phyloP scores from a whole-genome alignment of 2,329 filamentous ascomycete genomes.

The Cladophialophora immunda region DNA sequence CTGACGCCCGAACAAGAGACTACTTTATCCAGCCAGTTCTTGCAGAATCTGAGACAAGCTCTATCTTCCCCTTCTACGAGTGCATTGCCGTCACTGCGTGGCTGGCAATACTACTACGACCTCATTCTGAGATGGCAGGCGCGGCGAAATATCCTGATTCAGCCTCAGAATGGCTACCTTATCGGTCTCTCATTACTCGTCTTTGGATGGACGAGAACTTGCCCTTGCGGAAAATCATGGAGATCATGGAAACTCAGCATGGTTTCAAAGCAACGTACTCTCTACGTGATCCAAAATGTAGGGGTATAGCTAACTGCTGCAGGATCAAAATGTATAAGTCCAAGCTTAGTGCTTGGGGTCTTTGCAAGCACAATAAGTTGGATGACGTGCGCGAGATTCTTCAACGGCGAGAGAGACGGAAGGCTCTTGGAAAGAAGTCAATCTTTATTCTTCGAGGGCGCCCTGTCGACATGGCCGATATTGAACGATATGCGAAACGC shows the following conservation, averaged over 20 bases:
- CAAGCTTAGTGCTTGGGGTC: slow-evolving; percentile 28
- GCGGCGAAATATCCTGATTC: slow-evolving; percentile 10
- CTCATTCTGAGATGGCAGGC: slow-evolving; percentile 9
- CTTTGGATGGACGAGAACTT: slow-evolving; percentile 20
- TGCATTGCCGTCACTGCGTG: too few species aligned
- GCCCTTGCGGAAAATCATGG: slow-evolving; percentile 23
- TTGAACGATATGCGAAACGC: slow-evolving; percentile 10
- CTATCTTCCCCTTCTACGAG: too few species aligned
- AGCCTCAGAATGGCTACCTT: slow-evolving; percentile 10
- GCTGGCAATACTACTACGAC: too few species aligned
- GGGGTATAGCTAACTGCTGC: neutral
- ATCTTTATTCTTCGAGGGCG: slow-evolving; percentile 3
- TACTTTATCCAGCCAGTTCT: too few species aligned
- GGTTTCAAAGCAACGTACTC: slow-evolving; percentile 26
- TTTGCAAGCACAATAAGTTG: slow-evolving; percentile 24
- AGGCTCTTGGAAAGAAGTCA: slow-evolving; percentile 11
- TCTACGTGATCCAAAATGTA: neutral
- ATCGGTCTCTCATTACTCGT: slow-evolving; percentile 16
- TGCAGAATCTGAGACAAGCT: too few species aligned
- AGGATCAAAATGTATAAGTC: slow-evolving; percentile 27
- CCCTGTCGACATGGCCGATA: slow-evolving; percentile 2
- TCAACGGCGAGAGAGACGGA: neutral
- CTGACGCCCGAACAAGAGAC: too few species aligned
- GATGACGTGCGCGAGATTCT: slow-evolving; percentile 18
- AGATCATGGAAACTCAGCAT: slow-evolving; percentile 13